phyloP scores from a whole-genome alignment of 2,329 filamentous ascomycete species.

The Esteya vermicola region DNA sequence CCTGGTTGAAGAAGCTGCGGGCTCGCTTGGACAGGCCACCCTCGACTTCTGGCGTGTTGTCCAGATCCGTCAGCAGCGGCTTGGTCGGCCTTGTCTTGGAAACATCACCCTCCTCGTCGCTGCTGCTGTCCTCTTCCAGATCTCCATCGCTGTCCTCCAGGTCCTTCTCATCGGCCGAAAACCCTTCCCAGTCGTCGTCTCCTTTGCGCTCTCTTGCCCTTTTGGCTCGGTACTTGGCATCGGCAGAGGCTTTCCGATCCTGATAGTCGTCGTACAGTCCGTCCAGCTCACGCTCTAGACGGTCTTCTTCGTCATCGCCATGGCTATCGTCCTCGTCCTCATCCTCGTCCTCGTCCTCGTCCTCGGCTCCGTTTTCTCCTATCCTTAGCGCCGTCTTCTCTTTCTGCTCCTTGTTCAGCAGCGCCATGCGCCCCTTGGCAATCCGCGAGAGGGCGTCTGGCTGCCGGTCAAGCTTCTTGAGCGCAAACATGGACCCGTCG shows the following conservation, averaged over 20 bases:
- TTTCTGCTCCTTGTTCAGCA: conserved; percentile 29
- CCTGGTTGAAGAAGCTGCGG: conserved; percentile 81
- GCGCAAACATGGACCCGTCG: conserved; percentile 71
- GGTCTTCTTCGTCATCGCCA: conserved; percentile 70
- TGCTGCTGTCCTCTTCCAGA: conserved; percentile 47
- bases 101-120: conserved; percentile 42
- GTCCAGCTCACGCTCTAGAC: conserved; percentile 74
- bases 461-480: conserved; percentile 73
- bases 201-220: conserved; percentile 67
- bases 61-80: conserved; percentile 47
- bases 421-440: conserved; percentile 64
- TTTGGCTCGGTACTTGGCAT: conserved; percentile 85
- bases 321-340: conserved; percentile 46
- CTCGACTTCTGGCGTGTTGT: conserved; percentile 31
- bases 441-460: conserved; percentile 55
- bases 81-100: conserved; percentile 25
- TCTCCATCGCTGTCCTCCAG: conserved; percentile 39
- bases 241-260: conserved; percentile 61
- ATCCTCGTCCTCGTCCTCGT: too few species aligned
- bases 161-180: conserved; percentile 44
- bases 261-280: conserved; percentile 76
- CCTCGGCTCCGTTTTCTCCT: too few species aligned
- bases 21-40: conserved; percentile 70
- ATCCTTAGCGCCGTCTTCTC: too few species aligned
- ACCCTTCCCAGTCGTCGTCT: conserved; percentile 85